A percentile compares a stretch with the other conserved stretches of the same genome.
Evolutionary conservation across 257 asterid species (phyloP).

Genomic region (Solanum lycopersicoides): DNA sequence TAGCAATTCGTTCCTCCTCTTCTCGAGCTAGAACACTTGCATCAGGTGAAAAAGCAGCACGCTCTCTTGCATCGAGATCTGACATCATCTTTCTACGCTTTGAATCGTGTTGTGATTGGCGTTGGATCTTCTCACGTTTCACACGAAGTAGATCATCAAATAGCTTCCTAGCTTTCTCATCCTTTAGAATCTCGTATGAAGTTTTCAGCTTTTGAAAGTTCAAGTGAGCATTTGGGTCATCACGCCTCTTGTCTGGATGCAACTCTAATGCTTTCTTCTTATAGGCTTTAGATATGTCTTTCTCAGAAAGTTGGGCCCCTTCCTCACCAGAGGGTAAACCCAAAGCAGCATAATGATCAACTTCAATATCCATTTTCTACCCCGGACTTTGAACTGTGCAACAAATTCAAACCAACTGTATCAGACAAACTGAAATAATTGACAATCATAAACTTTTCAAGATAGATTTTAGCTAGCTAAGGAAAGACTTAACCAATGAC

Average conservation of each 20-base stretch:
- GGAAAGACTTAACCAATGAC: neutral
- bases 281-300: constrained; percentile 60
- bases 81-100: constrained; percentile 73
- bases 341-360: constrained; percentile 47
- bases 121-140: constrained; percentile 44
- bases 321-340: constrained; percentile 63
- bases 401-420: neutral
- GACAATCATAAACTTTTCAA: neutral
- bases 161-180: constrained; percentile 54
- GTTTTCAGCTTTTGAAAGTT: constrained; percentile 44
- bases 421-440: neutral
- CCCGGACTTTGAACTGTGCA: neutral
- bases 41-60: constrained; percentile 43
- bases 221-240: constrained; percentile 51
- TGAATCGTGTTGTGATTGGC: constrained; percentile 48
- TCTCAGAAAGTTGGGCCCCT: constrained; percentile 45
- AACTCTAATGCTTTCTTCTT: constrained; percentile 42
- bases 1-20: constrained; percentile 50
- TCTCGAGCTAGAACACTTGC: constrained; percentile 30
- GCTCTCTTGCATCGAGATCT: constrained; percentile 67
- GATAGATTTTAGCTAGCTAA: neutral
- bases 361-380: constrained; percentile 35
- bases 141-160: constrained; percentile 55
- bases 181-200: constrained; percentile 47
- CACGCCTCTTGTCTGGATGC: constrained; percentile 68